phyloP scores from a whole-genome alignment of 2,329 filamentous ascomycete genomes.

The Apiospora phragmitis region DNA sequence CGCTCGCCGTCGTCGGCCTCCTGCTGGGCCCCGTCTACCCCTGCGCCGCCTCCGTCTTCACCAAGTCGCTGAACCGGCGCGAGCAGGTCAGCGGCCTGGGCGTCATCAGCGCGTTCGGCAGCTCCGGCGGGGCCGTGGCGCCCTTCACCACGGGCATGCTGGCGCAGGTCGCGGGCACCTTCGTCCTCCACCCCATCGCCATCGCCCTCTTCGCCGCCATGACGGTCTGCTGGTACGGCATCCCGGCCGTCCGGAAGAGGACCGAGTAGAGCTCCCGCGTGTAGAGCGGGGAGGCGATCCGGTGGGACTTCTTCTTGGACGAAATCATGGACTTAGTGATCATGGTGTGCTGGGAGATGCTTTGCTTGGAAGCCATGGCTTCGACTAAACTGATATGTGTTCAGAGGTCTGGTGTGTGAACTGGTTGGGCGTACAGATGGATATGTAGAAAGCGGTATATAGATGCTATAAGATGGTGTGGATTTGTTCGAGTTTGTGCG shows the following conservation, averaged over 20 bases:
- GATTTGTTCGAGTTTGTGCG: neutral
- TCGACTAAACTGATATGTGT: neutral
- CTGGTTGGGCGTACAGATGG: neutral
- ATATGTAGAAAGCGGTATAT: neutral
- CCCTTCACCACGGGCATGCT: slow-evolving; percentile 67
- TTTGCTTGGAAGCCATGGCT: neutral
- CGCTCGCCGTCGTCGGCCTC: slow-evolving; percentile 69
- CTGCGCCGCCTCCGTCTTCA: slow-evolving; percentile 66
- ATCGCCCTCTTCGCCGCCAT: slow-evolving; percentile 66
- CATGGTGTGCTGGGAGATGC: neutral
- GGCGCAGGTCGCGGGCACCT: slow-evolving; percentile 62
- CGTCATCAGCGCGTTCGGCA: slow-evolving; percentile 69
- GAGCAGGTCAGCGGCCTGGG: slow-evolving; percentile 65
- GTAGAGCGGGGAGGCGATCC: neutral
- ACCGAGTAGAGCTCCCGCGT: slow-evolving; percentile 46
- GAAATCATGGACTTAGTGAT: neutral
- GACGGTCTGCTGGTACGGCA: slow-evolving; percentile 62
- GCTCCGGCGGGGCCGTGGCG: slow-evolving; percentile 66
- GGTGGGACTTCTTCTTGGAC: neutral
- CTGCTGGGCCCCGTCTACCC: slow-evolving; percentile 80
- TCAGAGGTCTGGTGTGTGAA: neutral
- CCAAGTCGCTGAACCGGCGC: slow-evolving; percentile 56
- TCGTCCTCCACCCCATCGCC: slow-evolving; percentile 66
- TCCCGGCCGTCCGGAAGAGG: slow-evolving; percentile 61
- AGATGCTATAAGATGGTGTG: neutral